Conservation (phyloP, 352 stramenopile species). For the Phytopythium cucurbitacearum region DNA sequence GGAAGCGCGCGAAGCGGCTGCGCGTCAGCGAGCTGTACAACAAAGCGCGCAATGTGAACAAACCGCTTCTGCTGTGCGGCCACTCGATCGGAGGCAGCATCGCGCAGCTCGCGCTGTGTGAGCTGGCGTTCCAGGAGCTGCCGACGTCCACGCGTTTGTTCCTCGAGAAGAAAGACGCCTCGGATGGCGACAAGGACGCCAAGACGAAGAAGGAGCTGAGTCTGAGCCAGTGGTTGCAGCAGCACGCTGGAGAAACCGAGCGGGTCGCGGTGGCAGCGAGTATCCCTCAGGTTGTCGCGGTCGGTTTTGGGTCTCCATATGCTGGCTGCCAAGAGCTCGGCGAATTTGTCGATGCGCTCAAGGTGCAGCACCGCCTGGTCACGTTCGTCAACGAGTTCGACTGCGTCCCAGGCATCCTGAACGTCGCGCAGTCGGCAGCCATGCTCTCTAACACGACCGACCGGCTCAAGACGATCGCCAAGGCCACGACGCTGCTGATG, state of each 20-base stretch:
- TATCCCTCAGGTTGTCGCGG: slow-evolving; percentile 37
- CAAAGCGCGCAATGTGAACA: slow-evolving; percentile 39
- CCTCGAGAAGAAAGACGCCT: slow-evolving; percentile 35
- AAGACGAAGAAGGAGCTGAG: slow-evolving; percentile 5
- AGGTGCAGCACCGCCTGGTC: slow-evolving; percentile 43
- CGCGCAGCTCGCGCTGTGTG: slow-evolving; percentile 70
- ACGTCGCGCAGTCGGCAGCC: slow-evolving; percentile 69
- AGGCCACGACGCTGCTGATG: slow-evolving; percentile 65
- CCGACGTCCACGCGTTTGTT: slow-evolving; percentile 36
- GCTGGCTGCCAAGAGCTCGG: slow-evolving; percentile 43
- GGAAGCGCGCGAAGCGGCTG: slow-evolving; percentile 59
- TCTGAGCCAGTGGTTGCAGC: slow-evolving; percentile 3
- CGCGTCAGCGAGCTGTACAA: slow-evolving; percentile 45
- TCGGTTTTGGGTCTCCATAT: slow-evolving; percentile 74
- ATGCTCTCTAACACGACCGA: slow-evolving; percentile 77
- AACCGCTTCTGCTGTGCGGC: slow-evolving; percentile 70
- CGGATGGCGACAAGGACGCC: slow-evolving; percentile 1
- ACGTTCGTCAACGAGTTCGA: slow-evolving; percentile 85
- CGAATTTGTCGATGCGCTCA: slow-evolving; percentile 41
- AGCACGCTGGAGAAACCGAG: slow-evolving; percentile 8
- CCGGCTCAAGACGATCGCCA: slow-evolving; percentile 68
- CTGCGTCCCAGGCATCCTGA: slow-evolving; percentile 76
- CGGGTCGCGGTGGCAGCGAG: slow-evolving; percentile 12
- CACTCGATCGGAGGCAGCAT: slow-evolving; percentile 84
- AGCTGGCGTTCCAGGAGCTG: slow-evolving; percentile 71